phyloP scores from a whole-genome alignment of 257 asterid species.

The Nyctanthes arbortristis region DNA sequence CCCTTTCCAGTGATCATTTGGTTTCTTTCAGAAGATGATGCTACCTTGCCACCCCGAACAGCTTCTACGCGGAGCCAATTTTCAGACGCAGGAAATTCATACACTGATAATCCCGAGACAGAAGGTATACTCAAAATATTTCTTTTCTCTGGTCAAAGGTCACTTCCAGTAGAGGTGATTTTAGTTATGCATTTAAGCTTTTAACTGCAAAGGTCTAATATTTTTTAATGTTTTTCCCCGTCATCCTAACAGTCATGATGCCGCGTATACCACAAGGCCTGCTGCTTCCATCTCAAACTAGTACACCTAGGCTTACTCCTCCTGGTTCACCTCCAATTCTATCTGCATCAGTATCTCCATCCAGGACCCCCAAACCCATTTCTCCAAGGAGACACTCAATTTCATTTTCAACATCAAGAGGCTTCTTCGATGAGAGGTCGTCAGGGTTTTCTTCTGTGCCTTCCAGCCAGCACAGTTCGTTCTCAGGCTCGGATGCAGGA shows the following conservation, averaged over 20 bases:
- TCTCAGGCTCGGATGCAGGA: conserved; percentile 73
- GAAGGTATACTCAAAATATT: conserved; percentile 44
- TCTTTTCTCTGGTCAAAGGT: neutral
- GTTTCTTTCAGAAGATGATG: conserved; percentile 54
- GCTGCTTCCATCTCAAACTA: conserved; percentile 74
- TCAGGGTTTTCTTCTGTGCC: conserved; percentile 58
- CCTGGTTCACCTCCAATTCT: conserved; percentile 84
- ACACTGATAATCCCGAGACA: conserved; percentile 52
- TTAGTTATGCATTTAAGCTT: neutral
- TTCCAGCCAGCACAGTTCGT: conserved; percentile 64
- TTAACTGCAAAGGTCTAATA: neutral
- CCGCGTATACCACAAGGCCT: conserved; percentile 62
- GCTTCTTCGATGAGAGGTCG: conserved; percentile 69
- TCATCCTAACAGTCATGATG: conserved; percentile 39
- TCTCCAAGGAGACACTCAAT: conserved; percentile 90
- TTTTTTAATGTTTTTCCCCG: conserved; percentile 5
- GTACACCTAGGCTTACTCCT: conserved; percentile 85
- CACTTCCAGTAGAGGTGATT: neutral
- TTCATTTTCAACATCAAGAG: conserved; percentile 67
- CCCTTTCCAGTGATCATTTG: conserved; percentile 25
- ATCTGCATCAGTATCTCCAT: conserved; percentile 83
- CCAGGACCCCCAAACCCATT: conserved; percentile 66
- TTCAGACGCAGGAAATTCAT: conserved; percentile 51
- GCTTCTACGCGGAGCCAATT: conserved; percentile 48
- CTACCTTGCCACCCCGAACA: conserved; percentile 43